Evolutionary conservation across 805 yeast species (phyloP), one percentile per base, ranked within the genome.

Genomic region (Yarrowia osloensis): DNA sequence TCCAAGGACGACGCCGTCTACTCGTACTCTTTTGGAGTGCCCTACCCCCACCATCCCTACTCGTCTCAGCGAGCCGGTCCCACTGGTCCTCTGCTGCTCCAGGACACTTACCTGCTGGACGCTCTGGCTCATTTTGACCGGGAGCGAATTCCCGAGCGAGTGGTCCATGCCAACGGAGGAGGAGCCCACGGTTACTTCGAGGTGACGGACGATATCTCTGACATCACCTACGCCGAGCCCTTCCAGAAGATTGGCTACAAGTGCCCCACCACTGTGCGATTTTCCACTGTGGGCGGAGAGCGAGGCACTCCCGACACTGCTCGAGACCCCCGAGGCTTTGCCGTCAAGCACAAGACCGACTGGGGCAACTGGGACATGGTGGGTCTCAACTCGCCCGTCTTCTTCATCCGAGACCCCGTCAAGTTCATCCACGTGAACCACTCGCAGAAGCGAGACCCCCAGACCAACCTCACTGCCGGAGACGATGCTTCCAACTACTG

Each of bases 121-220:
- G 84, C 91, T 2, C 78, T 91, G 67, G 93, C 96, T 22, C 97
- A 90, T 77, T 91, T 91, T 73, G 96, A 90, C 79, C 83, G 96
- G 72, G 97, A 91, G 79, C 82, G 97, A 78, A 88, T 91, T 70
- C 97, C 97, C 13, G 97, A 91, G 80, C 84, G 97, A 79, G 96
- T 91, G 67, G 97, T 91, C 39, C 97, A 91, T 75, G 97, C 97
- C 66, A 91, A 91, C 77, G 97, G 97, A 72, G 89, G 93, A 15
- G 97, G 97, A 75, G 97, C 97, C 11, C 90, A 82, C 76, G 97
- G 97, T 71, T 84, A 82, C 71, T 91, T 91, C 76, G 96, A 89
- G 77, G 93, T 88, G 65, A 91, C 97, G 13, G 94, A 91, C 72
- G 96, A 90, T 73, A 86, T 90, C 74, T 80, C 90, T 11, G 94